phyloP scores from a whole-genome alignment of 352 stramenopile species.

The Phytopythium delawarense region DNA sequence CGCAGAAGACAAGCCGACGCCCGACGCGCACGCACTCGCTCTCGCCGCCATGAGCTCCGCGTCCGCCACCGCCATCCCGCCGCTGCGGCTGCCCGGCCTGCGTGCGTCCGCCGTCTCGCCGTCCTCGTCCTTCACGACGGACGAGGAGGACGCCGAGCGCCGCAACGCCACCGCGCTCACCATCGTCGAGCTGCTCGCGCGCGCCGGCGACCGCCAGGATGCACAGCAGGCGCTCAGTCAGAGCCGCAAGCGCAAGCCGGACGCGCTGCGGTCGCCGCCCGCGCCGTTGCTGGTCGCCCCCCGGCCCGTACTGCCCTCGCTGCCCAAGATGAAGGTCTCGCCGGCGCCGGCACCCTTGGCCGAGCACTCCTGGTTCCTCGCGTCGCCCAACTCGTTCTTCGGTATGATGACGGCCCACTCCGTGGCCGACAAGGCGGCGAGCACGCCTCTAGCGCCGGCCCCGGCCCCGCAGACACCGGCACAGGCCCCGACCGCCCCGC shows the following conservation, averaged over 20 bases:
- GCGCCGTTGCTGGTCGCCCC: constrained; percentile 20
- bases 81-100: constrained; percentile 10
- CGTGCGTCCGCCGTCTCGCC: neutral
- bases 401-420: constrained; percentile 5
- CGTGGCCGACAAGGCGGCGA: neutral
- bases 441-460: neutral
- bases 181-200: constrained; percentile 34
- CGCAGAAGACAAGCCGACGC: constrained; percentile 6
- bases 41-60: constrained; percentile 5
- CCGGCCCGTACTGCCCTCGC: constrained; percentile 19
- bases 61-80: constrained; percentile 20
- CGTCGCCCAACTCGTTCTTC: constrained; percentile 3
- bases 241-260: neutral
- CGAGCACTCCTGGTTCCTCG: constrained; percentile 10
- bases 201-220: constrained; percentile 8
- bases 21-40: neutral
- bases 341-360: constrained; percentile 2
- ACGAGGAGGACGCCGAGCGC: constrained; percentile 29
- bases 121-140: constrained; percentile 17
- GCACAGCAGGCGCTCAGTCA: neutral
- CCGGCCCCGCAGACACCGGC: too few relatives aligned
- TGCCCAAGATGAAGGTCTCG: constrained; percentile 33
- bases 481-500: neutral
- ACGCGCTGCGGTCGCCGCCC: constrained; percentile 5
- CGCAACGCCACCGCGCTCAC: constrained; percentile 35